Evolutionary conservation across 2,329 filamentous ascomycete genomes (phyloP), one percentile per base, ranked within the genome.

Genomic region (Sclerotinia glacialis): DNA sequence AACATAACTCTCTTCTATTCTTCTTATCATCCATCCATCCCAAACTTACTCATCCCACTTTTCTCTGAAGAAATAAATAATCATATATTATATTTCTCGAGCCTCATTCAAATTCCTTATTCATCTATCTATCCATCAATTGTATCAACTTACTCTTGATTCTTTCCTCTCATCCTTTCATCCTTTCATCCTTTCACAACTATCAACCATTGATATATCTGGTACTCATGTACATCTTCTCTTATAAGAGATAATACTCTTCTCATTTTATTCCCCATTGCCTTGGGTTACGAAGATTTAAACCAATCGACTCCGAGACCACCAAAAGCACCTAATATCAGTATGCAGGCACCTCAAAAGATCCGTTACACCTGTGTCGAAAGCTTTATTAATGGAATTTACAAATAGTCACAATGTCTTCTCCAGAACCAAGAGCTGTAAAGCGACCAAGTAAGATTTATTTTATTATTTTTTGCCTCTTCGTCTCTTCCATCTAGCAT

Each of bases 391-490:
- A 63, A 67, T 52, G 69, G 63, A 53, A 71, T 71, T 16, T 21
- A 40, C 23, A 44, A 44, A 53, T 42, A 64, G n/a, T 34, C 40
- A 34, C 42, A 31, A 65, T 65, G 71, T 70, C 72, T 58, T 74
- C 73, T 46, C 69, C 72, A 67, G 72, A 73, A 58, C 69, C 46
- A 52, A 65, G 73, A 42, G 69, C 68, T 21, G 68, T 75, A 11
- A 76, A 76, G 69, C 70, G 74, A 56, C 71, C 70, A 71, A 75
- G 74, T 76, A 73, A 74, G 74, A 69, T 49, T 18, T 28, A n/a
- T 42, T 66, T 47, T 46, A 31, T 56, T 28, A 26, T 37, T 3
- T 26, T 34, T 47, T 28, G 42, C 49, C 49, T 37, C 26, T 31
- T 9, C n/a, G 58, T 64, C 18, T 37, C 52, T 40, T 47, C 26